These are phyloP conservation scores for Brassica rapa DNA, from an alignment of 345 rosid genomes.

Conservation along the genomic window DNA sequence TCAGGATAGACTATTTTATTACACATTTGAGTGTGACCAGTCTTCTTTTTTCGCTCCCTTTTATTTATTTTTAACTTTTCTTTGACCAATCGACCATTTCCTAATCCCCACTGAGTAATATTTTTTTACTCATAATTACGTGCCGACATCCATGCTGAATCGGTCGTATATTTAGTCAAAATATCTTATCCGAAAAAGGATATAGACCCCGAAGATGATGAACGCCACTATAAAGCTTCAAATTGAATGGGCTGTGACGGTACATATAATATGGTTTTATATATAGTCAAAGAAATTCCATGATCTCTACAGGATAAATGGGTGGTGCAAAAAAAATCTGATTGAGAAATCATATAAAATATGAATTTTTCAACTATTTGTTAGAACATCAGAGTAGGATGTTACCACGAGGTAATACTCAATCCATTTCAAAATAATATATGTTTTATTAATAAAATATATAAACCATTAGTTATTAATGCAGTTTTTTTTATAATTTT, in stretches of 20 bases:
- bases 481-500: no score
- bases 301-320: neutral
- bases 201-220: neutral
- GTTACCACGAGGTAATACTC: neutral
- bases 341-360: neutral
- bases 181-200: neutral
- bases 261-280: neutral
- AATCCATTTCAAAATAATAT: no score
- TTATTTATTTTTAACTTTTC: conserved; percentile 17
- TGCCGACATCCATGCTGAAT: conserved; percentile 1
- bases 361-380: neutral
- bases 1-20: neutral
- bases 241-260: neutral
- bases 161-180: neutral
- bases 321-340: neutral
- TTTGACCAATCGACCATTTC: conserved; percentile 30
- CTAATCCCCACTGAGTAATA: neutral
- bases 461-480: no score
- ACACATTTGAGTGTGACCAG: conserved; percentile 11
- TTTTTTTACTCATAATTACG: neutral
- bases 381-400: neutral
- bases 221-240: neutral
- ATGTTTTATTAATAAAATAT: no score
- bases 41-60: neutral
- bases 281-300: neutral